A percentile compares a stretch with the other conserved stretches of the same genome.
Conservation (phyloP, 306 rosid species). For the Mucuna pruriens region DNA sequence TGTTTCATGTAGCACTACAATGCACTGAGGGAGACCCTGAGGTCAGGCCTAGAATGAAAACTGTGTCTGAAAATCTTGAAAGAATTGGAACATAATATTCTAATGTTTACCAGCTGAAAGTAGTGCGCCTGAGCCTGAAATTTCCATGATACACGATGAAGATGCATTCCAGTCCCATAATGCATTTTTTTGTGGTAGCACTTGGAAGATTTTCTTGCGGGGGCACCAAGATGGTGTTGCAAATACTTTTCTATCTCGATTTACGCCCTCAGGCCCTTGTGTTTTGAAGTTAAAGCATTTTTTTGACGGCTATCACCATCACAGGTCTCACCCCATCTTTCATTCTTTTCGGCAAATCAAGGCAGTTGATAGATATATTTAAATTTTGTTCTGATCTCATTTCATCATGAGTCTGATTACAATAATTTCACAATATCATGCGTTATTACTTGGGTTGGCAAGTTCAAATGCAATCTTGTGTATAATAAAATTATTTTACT, state of each 20-base stretch:
- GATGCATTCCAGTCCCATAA: conserved; percentile 26
- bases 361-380: conserved; percentile 45
- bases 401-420: conserved; percentile 6
- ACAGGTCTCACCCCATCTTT: conserved; percentile 27
- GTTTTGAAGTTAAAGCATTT: conserved; percentile 44
- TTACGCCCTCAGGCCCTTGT: background rate
- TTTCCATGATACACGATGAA: background rate
- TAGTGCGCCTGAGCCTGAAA: conserved; percentile 31
- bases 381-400: conserved; percentile 36
- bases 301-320: conserved; percentile 38
- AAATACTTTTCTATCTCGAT: conserved; percentile 31
- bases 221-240: conserved; percentile 43
- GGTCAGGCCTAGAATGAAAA: conserved; percentile 86
- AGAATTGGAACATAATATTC: conserved; percentile 53
- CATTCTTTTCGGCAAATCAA: conserved; percentile 27
- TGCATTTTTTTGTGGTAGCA: conserved; percentile 45
- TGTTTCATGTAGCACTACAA: conserved; percentile 82
- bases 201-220: conserved; percentile 35
- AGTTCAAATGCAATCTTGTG: conserved; percentile 36
- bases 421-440: conserved; percentile 29
- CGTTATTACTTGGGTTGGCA: conserved; percentile 28
- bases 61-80: conserved; percentile 87
- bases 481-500: background rate
- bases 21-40: conserved; percentile 94
- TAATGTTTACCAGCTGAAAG: conserved; percentile 16